Evolutionary conservation across 257 asterid species (phyloP).

Genomic region (Solanum tarijense): DNA sequence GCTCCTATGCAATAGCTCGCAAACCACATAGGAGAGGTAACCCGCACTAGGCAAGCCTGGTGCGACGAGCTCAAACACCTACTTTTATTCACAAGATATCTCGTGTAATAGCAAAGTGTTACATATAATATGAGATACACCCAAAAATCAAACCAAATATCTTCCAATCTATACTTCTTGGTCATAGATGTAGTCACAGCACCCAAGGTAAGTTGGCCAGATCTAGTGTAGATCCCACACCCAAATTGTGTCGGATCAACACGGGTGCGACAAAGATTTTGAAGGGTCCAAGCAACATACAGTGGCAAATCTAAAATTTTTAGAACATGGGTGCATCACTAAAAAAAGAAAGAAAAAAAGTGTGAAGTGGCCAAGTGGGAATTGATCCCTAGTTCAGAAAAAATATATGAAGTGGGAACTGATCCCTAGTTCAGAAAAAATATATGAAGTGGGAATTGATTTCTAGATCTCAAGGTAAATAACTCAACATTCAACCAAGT

Average conservation of each 20-base stretch:
- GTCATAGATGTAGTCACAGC: neutral
- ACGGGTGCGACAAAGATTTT: neutral
- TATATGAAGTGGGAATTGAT: neutral
- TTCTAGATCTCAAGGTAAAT: neutral
- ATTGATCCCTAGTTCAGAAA: neutral
- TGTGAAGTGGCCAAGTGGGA: neutral
- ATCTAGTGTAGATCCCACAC: neutral
- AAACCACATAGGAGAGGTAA: too few species aligned
- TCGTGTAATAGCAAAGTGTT: neutral
- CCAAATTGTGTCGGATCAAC: neutral
- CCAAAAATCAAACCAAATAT: neutral
- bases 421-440: neutral
- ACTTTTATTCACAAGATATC: neutral
- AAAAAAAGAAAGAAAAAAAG: neutral
- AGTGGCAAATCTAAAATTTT: neutral
- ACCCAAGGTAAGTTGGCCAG: neutral
- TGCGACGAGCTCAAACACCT: neutral
- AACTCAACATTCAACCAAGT: neutral
- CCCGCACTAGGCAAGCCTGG: too few species aligned
- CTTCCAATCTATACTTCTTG: neutral
- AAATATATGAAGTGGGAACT: too few species aligned
- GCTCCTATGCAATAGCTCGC: too few species aligned
- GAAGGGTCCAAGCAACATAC: neutral
- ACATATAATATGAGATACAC: neutral
- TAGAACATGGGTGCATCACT: neutral